Base-by-base conservation (phyloP, 129 eudicot species). In the Dittrichia graveolens region DNA sequence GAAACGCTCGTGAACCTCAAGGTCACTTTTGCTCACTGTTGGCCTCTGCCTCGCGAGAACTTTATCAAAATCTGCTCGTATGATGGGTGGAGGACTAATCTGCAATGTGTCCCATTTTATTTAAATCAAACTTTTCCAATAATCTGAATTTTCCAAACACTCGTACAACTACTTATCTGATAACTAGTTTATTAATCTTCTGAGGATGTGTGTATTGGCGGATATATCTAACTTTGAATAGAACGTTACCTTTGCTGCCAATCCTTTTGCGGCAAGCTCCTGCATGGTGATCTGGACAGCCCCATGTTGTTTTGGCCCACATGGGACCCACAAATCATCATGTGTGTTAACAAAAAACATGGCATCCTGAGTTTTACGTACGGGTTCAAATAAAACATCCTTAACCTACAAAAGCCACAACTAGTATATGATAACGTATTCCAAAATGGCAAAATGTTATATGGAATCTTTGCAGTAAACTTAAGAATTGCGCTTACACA, bases 311-410 rank as follows among this genome's bases (percentile, higher is more conserved):
- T 84, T 95, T 43, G 99, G 96, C 57, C 99, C 99, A 80, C 99
- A 95, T 54, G 99, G 99, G 63, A 91, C 84, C 99, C 91, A 95
- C 75, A 77, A 71, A 45, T 77, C 99, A 67, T 81, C 83, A 71
- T 83, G 74, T 19, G 87, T 86, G 84, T 87, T 87, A n/a, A 86
- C 61, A 53, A 95, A 95, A 73, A 78, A 91, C 97, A 88, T 88
- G 58, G 99, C 99, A 81, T 95, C 99, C 76, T 95, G 99, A 5
- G 99, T 95, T 83, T 95, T 95, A 37, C 99, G 97, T 47, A 95
- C 97, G 18, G 99, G 99, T 86, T 95, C 99, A 75, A 95, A 95
- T 41, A 95, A 84, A 45, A 95, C 99, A 79, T 95, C 99, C 79
- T 95, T 91, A 48, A 95, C 99, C 99, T 95, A 71, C 68, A 64